Evolutionary conservation across 441 rosid genomes (phyloP), one percentile per base, ranked within the genome.

Genomic region (Theobroma grandiflorum): DNA sequence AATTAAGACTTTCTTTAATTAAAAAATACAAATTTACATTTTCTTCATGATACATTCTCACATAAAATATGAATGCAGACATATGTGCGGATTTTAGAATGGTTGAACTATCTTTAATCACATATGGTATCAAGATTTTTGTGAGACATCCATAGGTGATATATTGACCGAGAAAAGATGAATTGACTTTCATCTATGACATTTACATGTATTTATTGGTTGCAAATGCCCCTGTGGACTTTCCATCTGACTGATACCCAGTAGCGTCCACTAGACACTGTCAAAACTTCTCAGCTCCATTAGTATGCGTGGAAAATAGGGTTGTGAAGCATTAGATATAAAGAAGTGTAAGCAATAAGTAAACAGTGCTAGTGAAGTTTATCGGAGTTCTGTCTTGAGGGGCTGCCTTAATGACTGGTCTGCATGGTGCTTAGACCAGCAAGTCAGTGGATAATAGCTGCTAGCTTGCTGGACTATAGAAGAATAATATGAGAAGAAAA

Each of bases 281-380:
- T 49, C 11, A 14, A 47, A 47, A 70, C 40, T 70, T 37, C 69
- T 64, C 22, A 63, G 35, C 40, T 8, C 43, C 31, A 31, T 49
- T 50, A 16, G 31, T 8, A 72, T 72, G 45, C 26, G 16, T 71
- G 26, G 43, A 18, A 57, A 38, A 9, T 20, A 14, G 65, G 65
- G 18, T 73, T 55, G 62, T 57, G 76, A 37, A 57, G 38, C 38
- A 52, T 52, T 72, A n/a, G 33, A 26, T 47, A 71, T 8, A 53
- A 52, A 63, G 40, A 72, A 53, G 31, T 73, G 62, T 12, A 1
- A 74, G 20, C 37, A 57, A 57, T 58, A 40, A 40, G 52, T n/a
- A 35, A 37, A 55, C 76, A 37, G 35, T 16, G 11, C 20, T 72
- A 37, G 64, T 20, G 53, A 57, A 40, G 4, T 74, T 45, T 53